phyloP scores from a whole-genome alignment of 164 flowering plant species.

The Platanus orientalis region DNA sequence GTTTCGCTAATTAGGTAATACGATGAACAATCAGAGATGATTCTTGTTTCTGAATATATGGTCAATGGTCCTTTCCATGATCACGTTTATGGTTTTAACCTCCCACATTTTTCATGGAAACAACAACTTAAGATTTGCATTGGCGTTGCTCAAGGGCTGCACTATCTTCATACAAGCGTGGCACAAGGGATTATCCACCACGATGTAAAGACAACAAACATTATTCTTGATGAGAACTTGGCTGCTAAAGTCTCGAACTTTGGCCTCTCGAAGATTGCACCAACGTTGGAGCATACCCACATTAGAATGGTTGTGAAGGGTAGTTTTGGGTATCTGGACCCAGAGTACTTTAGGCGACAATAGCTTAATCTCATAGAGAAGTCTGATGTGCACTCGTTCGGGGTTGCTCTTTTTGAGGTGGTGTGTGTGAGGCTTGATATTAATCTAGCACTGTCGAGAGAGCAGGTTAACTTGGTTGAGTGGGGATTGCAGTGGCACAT shows the following conservation, averaged over 20 bases:
- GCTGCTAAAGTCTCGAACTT: constrained; percentile 85
- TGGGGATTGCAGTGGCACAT: constrained; percentile 76
- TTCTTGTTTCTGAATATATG: constrained; percentile 92
- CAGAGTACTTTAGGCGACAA: constrained; percentile 81
- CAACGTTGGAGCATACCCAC: constrained; percentile 64
- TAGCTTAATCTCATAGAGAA: constrained; percentile 85
- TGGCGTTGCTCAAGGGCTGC: constrained; percentile 83
- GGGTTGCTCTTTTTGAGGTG: constrained; percentile 84
- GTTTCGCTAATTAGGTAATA: constrained; percentile 85
- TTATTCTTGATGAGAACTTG: constrained; percentile 72
- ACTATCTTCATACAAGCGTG: constrained; percentile 90
- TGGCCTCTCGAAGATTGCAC: constrained; percentile 73
- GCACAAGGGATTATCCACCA: constrained; percentile 85
- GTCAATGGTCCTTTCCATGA: constrained; percentile 77
- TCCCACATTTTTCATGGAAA: constrained; percentile 63
- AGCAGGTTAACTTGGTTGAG: constrained; percentile 85
- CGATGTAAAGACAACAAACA: constrained; percentile 91
- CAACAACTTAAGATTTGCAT: constrained; percentile 79
- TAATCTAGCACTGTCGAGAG: constrained; percentile 67
- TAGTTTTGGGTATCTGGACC: constrained; percentile 90
- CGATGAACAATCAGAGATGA: constrained; percentile 81
- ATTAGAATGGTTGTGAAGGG: constrained; percentile 97
- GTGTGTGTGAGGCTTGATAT: constrained; percentile 77
- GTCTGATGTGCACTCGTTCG: constrained; percentile 91
- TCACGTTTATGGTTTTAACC: constrained; percentile 64